A percentile compares a stretch with the other conserved stretches of the same genome.
These are phyloP conservation scores for Cotoneaster glaucophyllus DNA, from an alignment of 306 rosid genomes.

Conservation along the genomic window DNA sequence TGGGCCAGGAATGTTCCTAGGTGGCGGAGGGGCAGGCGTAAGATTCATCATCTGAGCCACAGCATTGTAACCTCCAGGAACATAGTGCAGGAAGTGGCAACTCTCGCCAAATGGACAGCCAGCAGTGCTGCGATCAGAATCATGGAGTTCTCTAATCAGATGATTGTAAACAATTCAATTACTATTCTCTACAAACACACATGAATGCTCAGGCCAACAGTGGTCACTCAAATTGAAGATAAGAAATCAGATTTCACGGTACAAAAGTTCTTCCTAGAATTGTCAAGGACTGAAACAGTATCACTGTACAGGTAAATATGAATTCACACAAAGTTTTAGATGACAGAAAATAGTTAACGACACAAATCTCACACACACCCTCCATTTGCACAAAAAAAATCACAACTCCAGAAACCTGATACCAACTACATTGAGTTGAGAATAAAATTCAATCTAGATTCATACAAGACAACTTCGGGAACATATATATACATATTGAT, in stretches of 20 bases:
- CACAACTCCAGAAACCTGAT: neutral
- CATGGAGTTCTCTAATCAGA: constrained; percentile 24
- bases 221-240: neutral
- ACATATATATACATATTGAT: neutral
- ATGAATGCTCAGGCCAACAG: neutral
- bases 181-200: neutral
- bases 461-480: neutral
- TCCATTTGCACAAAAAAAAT: neutral
- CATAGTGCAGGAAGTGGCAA: constrained; percentile 89
- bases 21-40: constrained; percentile 50
- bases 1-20: constrained; percentile 51
- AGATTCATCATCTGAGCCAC: constrained; percentile 93
- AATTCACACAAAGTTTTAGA: neutral
- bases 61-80: constrained; percentile 89
- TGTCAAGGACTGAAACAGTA: neutral
- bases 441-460: neutral
- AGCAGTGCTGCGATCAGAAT: constrained; percentile 61
- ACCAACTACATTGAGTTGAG: neutral
- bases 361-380: neutral
- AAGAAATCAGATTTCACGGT: neutral
- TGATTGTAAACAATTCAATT: neutral
- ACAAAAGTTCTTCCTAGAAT: neutral
- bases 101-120: constrained; percentile 98
- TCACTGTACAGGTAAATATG: neutral
- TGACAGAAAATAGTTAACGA: neutral